Evolutionary conservation across 2,329 filamentous ascomycete species (phyloP), one percentile per base, ranked within the genome.

Genomic region (Pseudogymnoascus sp.): DNA sequence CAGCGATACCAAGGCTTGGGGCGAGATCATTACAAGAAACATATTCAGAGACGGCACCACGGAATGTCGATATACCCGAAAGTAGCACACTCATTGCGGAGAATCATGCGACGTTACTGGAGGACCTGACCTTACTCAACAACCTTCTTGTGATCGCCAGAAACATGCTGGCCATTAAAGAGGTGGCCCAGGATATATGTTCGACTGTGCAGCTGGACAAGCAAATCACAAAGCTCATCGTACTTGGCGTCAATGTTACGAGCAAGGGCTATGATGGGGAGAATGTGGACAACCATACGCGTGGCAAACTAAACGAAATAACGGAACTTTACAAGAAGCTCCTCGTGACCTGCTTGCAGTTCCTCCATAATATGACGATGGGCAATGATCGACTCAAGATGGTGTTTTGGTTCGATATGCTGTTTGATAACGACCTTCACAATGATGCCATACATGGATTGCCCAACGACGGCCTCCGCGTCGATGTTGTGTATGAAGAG

Each of bases 301-400:
- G 84, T 60, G 73, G 77, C 12, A 85, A 84, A 68, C 72, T 88
- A 14, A 82, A 82, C 62, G 85, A 88, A 70, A 82, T 89, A 40
- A 86, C 84, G 6, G 86, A 88, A 64, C 75, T 87, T 56, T 88
- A 85, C 72, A 88, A 89, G 68, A 88, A 87, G 69, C 75, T 89
- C 1, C 77, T 89, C 1, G 85, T 89, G 1, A 88, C 85, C 0
- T 84, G 83, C 2, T 74, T 89, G 11, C 86, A 89, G 69, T 85
- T 88, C 71, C 83, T 84, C 1, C 85, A 88, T 67, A 89, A 89
- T 71, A 88, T 86, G 84, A 86, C 84, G 0, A 85, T 85, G 63
- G 87, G 87, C 66, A 86, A 88, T 68, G 85, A 88, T 69, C 78
- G 86, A 37, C 88, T 88, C 73, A 89, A 89, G 71, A 88, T 88